Base-by-base conservation (phyloP, 208 protist species). In the Leishmania major region DNA sequence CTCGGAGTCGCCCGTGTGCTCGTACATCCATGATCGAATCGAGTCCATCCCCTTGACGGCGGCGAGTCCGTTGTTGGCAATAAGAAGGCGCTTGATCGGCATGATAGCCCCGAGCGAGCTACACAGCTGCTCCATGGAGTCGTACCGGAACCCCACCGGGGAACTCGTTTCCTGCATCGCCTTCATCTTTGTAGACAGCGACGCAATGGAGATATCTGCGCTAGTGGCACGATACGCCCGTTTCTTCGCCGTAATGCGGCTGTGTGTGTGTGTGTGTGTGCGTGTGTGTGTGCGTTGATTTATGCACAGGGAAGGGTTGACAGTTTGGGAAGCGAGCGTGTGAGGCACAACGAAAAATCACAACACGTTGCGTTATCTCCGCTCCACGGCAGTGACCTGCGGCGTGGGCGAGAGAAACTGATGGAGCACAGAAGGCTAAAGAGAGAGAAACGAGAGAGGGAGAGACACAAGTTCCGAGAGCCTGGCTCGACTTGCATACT, bases 61-160 rank as follows among this genome's bases (percentile, higher is more conserved):
- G 19, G 98, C 99, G 57, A 99, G 98, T 77, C 99, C 99, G 89
- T 99, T 99, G 89, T 99, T 99, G 22, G 99, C 98, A 47, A 99
- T 96, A 64, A 99, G 93, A 25, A 99, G 87, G 40, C 93, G 91
- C 31, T 91, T 84, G 73, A 99, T 97, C 7, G 91, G 82, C 51
- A 84, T 87, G 6, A 79, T 93, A 17, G 93, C 94, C 2, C 86
- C 93, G 4, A 97, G 84, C 49, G 88, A 84, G 25, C 31, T 84
- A 76, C 91, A 88, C 25, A 97, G 83, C 31, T 88, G 84, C 31
- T 88, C 66, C 37, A 97, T 78, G 40, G 88, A 89, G 69, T 72
- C 40, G 35, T 31, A 84, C 76, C 70, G 45, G 59, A 84, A 84
- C 11, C 81, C 81, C 67, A 47, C 81, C 11, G 66, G 43, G 11